phyloP scores from a whole-genome alignment of 2,329 filamentous ascomycete species.

The Calonectria hawksworthii region DNA sequence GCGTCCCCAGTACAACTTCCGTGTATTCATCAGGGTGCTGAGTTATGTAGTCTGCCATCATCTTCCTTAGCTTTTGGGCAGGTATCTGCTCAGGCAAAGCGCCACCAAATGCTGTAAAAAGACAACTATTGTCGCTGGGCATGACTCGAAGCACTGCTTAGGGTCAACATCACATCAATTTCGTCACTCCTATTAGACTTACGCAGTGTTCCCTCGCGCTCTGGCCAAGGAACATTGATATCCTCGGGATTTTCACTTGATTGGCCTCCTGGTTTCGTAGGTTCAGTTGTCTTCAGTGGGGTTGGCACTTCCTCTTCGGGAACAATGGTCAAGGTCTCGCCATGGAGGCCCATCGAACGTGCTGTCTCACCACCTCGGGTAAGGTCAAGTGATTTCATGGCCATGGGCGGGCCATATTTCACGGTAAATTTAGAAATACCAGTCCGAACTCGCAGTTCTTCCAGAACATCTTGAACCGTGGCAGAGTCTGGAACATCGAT shows the following conservation, averaged over 20 bases:
- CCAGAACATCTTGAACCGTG: constrained; percentile 72
- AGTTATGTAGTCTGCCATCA: constrained; percentile 86
- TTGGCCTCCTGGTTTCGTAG: constrained; percentile 15
- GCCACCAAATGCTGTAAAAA: constrained; percentile 90
- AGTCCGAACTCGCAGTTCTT: constrained; percentile 74
- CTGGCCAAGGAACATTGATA: constrained; percentile 62
- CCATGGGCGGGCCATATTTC: constrained; percentile 84
- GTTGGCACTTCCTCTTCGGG: constrained; percentile 51
- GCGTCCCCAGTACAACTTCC: constrained; percentile 80
- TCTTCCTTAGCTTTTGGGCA: constrained; percentile 74
- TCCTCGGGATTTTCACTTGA: constrained; percentile 45
- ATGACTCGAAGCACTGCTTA: constrained; percentile 85
- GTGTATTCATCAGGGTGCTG: constrained; percentile 79
- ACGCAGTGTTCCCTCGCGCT: constrained; percentile 66
- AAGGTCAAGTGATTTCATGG: constrained; percentile 75
- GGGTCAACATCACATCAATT: constrained; percentile 16
- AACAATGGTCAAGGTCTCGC: constrained; percentile 66
- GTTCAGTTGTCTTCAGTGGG: constrained; percentile 19
- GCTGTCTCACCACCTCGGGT: constrained; percentile 63
- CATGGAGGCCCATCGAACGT: constrained; percentile 63
- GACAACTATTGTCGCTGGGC: constrained; percentile 96
- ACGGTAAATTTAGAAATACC: constrained; percentile 77
- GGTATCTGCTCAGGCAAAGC: constrained; percentile 74
- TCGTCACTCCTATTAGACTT: constrained; percentile 22
- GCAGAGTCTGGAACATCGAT: constrained; percentile 78